phyloP scores from a whole-genome alignment of 208 protist species.

The Trypanosoma caninum region DNA sequence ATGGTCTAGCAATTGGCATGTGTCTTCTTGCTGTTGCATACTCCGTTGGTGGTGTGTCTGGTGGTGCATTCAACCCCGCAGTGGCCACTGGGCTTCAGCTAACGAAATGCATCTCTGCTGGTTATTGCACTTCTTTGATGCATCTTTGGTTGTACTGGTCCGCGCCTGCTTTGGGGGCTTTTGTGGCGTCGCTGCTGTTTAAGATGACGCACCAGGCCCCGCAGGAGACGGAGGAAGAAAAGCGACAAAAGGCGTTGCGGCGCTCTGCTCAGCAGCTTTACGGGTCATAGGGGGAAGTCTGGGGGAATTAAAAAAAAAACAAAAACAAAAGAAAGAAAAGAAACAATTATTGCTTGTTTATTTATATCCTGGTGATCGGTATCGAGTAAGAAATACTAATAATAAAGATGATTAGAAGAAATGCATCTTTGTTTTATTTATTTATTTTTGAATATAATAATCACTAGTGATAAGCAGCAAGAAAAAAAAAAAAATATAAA shows the following conservation, averaged over 20 bases:
- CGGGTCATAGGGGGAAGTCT: slow-evolving; percentile 5
- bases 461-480: too few species aligned
- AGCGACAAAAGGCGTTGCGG: slow-evolving; percentile 43
- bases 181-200: slow-evolving; percentile 65
- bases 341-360: too few species aligned
- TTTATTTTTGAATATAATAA: not conserved
- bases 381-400: not conserved
- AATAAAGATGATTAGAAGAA: not conserved
- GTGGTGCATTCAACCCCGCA: slow-evolving; percentile 80
- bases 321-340: not conserved
- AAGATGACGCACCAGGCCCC: slow-evolving; percentile 70
- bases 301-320: not conserved
- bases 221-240: slow-evolving; percentile 40
- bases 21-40: slow-evolving; percentile 62
- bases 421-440: not conserved
- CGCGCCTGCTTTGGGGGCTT: slow-evolving; percentile 54
- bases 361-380: too few species aligned
- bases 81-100: slow-evolving; percentile 70
- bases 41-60: slow-evolving; percentile 72
- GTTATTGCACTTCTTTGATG: slow-evolving; percentile 69
- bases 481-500: too few species aligned
- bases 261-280: slow-evolving; percentile 48
- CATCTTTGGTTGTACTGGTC: slow-evolving; percentile 85
- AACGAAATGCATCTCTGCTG: slow-evolving; percentile 66
- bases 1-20: slow-evolving; percentile 80